Base-by-base conservation (phyloP, 208 protist species). In the Crithidia acanthocephali region DNA sequence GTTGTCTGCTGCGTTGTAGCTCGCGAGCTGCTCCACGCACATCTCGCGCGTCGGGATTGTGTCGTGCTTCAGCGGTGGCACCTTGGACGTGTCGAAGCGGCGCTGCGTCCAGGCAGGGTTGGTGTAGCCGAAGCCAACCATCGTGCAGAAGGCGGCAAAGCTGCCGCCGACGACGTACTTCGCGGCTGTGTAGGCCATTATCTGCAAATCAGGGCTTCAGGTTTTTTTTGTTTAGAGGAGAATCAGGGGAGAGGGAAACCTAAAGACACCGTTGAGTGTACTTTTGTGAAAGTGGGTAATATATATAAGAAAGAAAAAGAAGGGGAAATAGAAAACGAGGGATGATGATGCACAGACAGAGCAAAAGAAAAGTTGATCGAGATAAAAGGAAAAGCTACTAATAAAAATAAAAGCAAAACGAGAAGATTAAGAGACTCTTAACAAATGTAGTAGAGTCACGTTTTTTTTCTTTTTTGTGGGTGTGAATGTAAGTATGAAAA, bases 31-130 rank as follows among this genome's bases (percentile, higher is more conserved):
- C 55, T 77, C 60, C 37, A 93, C 22, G 69, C 87, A 92, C 64
- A 81, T 82, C 1, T 81, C 74, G 30, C 92, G 86, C 15, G 85
- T 76, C 11, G 88, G 92, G 7, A 78, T 76, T 27, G 78, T 57
- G 6, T 72, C 59, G 50, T 79, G 59, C 50, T 81, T 58, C 56
- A 92, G 72, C 25, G 80, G 80, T 1, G 79, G 85, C 35, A 73
- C 71, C 51, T 81, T 79, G 8, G 51, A 60, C 0, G 73, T 2
- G 42, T 87, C 53, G 67, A 96, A 96, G 35, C 68, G 81, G 27
- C 86, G 88, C 68, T 87, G 88, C n/a, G 91, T 96, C 76, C 84
- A 92, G 3, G 79, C 57, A 20, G 91, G 91, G 67, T 96, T 75
- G 0, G 85, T 96, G 75, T 90, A 95, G 45, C 82, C 80, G 58